Base-by-base conservation (phyloP, 495 filamentous ascomycete genomes). In the Hypoxylon fuscum region DNA sequence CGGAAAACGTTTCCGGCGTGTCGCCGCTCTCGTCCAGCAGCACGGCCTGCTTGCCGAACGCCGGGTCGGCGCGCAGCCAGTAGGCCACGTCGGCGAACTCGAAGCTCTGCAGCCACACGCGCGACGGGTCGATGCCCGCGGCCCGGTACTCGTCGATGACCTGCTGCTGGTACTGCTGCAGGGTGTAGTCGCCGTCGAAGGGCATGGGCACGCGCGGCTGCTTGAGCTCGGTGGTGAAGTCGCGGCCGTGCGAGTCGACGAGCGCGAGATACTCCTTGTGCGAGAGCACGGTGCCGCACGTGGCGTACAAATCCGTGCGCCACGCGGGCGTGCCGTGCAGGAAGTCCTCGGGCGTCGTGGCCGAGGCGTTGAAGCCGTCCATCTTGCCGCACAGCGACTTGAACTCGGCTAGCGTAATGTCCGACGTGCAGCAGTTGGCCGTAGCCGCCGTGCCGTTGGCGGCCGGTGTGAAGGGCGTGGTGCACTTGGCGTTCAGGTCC, bases 141-240 rank as follows among this genome's bases (percentile, higher is more conserved):
- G 68, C 72, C 58, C 78, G 81, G 77, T 83, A 88, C 54, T 79
- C 79, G 62, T 86, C 78, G 61, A 88, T 77, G 56, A 88, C 69
- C 61, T 87, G 80, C 72, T 85, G 82, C 1, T 80, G 81, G 68
- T 80, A 87, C 37, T 75, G 69, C 50, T 82, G 72, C 67, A 83
- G 83, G 0, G 84, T 88, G 73, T 86, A 87, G 52, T 78, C 54
- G 34, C 81, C 77, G n/a, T 82, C 66, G 73, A 87, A 88, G 2
- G 85, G 86, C 85, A 87, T 87, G 2, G 71, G 62, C 23, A 87
- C 82, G 47, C 78, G 68, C 11, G 85, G 85, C 5, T 80, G 77
- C 74, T 88, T 88, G 22, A 86, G 75, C 68, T 88, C 86, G 3
- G 84, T 81, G 0, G 86, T 85, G 75, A 87, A 87, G 48, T 83